Conservation (phyloP, 495 filamentous ascomycete genomes). For the Cetradonia linearis region DNA sequence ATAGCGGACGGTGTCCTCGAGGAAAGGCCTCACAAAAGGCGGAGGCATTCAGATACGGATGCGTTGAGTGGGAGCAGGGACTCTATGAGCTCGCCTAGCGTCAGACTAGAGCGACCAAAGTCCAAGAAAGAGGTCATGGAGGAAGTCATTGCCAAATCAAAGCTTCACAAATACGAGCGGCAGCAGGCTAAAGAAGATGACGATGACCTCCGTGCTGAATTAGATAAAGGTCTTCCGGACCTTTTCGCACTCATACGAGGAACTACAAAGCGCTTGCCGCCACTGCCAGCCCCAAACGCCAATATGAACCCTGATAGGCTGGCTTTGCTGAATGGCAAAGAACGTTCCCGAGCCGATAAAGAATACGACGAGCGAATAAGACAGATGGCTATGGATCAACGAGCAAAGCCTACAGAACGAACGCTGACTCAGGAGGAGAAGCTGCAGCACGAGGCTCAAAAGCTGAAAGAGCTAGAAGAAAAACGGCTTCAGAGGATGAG, state of each 20-base stretch:
- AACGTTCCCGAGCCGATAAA: slow-evolving; percentile 56
- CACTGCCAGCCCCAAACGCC: slow-evolving; percentile 30
- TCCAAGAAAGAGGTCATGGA: slow-evolving; percentile 92
- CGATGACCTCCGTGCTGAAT: slow-evolving; percentile 73
- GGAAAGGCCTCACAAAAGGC: slow-evolving; percentile 51
- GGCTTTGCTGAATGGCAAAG: slow-evolving; percentile 48
- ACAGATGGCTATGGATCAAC: slow-evolving; percentile 69
- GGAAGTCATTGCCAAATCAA: slow-evolving; percentile 95
- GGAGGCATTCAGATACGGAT: slow-evolving; percentile 34
- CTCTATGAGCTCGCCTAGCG: slow-evolving; percentile 36
- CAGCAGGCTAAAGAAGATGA: slow-evolving; percentile 91
- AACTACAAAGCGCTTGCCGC: slow-evolving; percentile 33
- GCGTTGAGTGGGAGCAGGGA: slow-evolving; percentile 32
- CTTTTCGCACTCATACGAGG: slow-evolving; percentile 62
- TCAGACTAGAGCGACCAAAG: slow-evolving; percentile 68
- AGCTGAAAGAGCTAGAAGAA: slow-evolving; percentile 70
- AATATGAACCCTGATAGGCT: slow-evolving; percentile 50
- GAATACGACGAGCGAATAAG: slow-evolving; percentile 77
- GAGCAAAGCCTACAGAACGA: slow-evolving; percentile 72
- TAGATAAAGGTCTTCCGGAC: slow-evolving; percentile 68
- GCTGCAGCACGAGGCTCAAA: slow-evolving; percentile 58
- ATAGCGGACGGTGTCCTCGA: slow-evolving; percentile 36
- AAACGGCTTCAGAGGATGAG: slow-evolving; percentile 63
- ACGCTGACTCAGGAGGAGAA: slow-evolving; percentile 90
- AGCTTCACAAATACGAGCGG: slow-evolving; percentile 83